phyloP scores from a whole-genome alignment of 2,329 filamentous ascomycete genomes.

The Botryotinia globosa region DNA sequence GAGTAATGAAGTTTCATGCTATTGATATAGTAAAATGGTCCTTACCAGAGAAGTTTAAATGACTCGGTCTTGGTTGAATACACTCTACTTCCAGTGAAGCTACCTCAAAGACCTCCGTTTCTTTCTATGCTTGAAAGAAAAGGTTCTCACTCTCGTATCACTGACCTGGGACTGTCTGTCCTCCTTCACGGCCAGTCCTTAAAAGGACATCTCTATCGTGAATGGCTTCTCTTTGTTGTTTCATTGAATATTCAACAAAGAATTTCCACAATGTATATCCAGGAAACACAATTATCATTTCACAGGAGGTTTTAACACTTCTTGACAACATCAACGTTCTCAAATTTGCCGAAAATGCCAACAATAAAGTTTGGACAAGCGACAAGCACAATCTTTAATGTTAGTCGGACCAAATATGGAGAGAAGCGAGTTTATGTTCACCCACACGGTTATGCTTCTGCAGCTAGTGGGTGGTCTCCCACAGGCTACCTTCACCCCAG shows the following conservation, averaged over 20 bases:
- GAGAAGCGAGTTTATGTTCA: neutral
- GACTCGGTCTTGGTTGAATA: neutral
- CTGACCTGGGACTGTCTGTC: neutral
- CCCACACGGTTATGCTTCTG: neutral
- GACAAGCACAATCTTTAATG: conserved; percentile 1
- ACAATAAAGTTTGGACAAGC: neutral
- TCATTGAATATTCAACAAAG: neutral
- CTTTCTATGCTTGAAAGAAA: neutral
- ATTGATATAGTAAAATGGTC: neutral
- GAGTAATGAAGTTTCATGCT: neutral
- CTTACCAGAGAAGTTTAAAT: neutral
- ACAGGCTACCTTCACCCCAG: neutral
- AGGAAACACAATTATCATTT: neutral
- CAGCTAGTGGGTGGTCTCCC: neutral
- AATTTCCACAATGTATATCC: neutral
- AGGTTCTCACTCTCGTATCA: neutral
- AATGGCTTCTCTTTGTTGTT: neutral
- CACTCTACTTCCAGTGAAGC: neutral
- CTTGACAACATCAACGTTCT: neutral
- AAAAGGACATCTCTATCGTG: neutral
- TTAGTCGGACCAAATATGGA: neutral
- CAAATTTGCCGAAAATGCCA: neutral
- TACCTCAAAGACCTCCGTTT: neutral
- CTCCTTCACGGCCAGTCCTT: neutral
- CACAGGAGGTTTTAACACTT: neutral